These are phyloP conservation scores for Phytophthora melonis DNA, from an alignment of 352 stramenopile species.

Conservation along the genomic window DNA sequence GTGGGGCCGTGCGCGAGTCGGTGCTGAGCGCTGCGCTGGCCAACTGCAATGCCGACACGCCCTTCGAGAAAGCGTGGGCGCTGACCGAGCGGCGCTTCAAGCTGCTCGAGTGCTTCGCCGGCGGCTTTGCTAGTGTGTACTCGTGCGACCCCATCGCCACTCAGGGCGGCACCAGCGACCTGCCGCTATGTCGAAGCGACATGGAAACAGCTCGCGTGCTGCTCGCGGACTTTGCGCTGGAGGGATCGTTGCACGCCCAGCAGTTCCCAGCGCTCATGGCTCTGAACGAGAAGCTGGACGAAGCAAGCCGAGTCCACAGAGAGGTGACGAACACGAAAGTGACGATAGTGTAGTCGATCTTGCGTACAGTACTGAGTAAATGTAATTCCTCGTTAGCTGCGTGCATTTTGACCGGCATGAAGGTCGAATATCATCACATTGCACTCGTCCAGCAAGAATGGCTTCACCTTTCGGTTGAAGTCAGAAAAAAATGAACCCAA, in stretches of 20 bases:
- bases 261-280: conserved; percentile 47
- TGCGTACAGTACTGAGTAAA: neutral
- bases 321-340: neutral
- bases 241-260: conserved; percentile 57
- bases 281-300: conserved; percentile 30
- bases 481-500: conserved; percentile 6
- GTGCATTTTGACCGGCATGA: no score
- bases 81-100: conserved; percentile 49
- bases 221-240: conserved; percentile 44
- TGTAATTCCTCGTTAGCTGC: neutral
- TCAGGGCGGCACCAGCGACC: conserved; percentile 19
- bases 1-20: conserved; percentile 30
- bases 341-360: neutral
- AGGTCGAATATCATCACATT: no score
- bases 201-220: conserved; percentile 38
- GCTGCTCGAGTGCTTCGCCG: conserved; percentile 64
- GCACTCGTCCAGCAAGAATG: neutral
- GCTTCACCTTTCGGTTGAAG: conserved; percentile 12
- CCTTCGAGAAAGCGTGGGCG: conserved; percentile 60
- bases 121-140: conserved; percentile 63
- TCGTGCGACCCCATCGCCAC: conserved; percentile 21
- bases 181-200: conserved; percentile 34
- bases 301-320: conserved; percentile 1
- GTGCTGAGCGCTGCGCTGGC: conserved; percentile 30
- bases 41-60: conserved; percentile 31